phyloP scores from a whole-genome alignment of 768 basidiomycete genomes.

The Boletus fagicola region DNA sequence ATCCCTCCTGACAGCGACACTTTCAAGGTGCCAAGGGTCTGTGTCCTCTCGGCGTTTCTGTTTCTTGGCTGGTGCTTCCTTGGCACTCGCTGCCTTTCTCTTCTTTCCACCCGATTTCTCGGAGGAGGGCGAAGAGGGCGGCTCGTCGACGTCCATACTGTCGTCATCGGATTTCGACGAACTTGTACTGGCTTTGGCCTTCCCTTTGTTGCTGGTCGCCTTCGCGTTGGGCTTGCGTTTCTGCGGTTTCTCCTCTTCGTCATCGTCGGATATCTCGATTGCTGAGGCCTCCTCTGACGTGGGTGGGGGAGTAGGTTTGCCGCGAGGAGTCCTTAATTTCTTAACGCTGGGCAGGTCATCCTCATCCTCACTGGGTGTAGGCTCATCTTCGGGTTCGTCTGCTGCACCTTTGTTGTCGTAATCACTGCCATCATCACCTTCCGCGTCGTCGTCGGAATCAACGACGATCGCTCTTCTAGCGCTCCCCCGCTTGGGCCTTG shows the following conservation, averaged over 20 bases:
- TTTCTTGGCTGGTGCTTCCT: conserved; percentile 47
- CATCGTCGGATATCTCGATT: conserved; percentile 25
- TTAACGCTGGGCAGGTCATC: conserved; percentile 22
- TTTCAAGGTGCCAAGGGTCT: conserved; percentile 78
- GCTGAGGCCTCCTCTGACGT: conserved; percentile 31
- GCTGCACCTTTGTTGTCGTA: conserved; percentile 30
- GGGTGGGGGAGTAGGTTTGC: conserved; percentile 30
- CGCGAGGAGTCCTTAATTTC: conserved; percentile 21
- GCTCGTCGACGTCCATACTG: conserved; percentile 61
- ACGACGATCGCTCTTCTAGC: conserved; percentile 41
- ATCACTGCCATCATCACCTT: conserved; percentile 24
- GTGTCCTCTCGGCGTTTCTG: conserved; percentile 59
- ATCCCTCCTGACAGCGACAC: conserved; percentile 58
- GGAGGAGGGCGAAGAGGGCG: conserved; percentile 34
- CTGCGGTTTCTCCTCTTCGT: conserved; percentile 32
- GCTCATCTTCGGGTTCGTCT: conserved; percentile 43
- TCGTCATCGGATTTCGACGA: conserved; percentile 40
- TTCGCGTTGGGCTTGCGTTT: conserved; percentile 30
- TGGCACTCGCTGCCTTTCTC: conserved; percentile 38
- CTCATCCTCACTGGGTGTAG: conserved; percentile 24
- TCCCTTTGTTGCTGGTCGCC: conserved; percentile 19
- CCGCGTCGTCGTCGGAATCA: conserved; percentile 54
- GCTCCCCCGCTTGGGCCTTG: conserved; percentile 38
- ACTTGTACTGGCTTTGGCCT: conserved; percentile 24
- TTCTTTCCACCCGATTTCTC: conserved; percentile 43